phyloP scores from a whole-genome alignment of 768 basidiomycete species.

The Mycena galopus region DNA sequence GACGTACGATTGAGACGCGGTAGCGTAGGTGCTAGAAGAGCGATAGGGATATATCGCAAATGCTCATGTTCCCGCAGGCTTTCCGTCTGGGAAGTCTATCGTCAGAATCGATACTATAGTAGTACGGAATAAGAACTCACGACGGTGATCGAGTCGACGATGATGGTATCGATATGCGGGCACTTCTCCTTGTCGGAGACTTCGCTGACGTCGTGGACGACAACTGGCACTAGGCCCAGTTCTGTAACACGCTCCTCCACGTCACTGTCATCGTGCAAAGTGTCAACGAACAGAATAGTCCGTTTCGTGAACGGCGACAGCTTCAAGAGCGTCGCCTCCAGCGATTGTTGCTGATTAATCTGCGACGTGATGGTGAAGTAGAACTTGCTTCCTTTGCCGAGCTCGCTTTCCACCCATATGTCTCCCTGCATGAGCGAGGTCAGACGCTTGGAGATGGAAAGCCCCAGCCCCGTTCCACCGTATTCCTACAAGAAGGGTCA shows the following conservation, averaged over 20 bases:
- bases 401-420: conserved; percentile 98
- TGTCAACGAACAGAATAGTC: conserved; percentile 93
- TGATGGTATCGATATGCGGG: conserved; percentile 94
- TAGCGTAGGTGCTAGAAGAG: conserved; percentile 86
- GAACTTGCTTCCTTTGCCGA: conserved; percentile 93
- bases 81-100: conserved; percentile 73
- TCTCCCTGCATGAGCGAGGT: conserved; percentile 98
- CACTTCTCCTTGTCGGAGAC: conserved; percentile 85
- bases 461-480: conserved; percentile 95
- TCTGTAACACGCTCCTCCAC: conserved; percentile 84
- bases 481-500: conserved; percentile 75
- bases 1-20: conserved; percentile 80
- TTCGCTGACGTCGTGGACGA: conserved; percentile 83
- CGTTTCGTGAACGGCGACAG: conserved; percentile 91
- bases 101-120: conserved; percentile 14
- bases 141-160: conserved; percentile 89
- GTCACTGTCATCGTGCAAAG: conserved; percentile 78
- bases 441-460: conserved; percentile 97
- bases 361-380: conserved; percentile 96
- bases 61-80: conserved; percentile 92
- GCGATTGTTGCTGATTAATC: conserved; percentile 74
- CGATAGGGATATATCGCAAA: conserved; percentile 95
- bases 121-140: conserved; percentile 59
- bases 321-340: conserved; percentile 81
- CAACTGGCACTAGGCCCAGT: conserved; percentile 82